phyloP scores from a whole-genome alignment of 495 filamentous ascomycete species.

The Staphylotrichum longicolle region DNA sequence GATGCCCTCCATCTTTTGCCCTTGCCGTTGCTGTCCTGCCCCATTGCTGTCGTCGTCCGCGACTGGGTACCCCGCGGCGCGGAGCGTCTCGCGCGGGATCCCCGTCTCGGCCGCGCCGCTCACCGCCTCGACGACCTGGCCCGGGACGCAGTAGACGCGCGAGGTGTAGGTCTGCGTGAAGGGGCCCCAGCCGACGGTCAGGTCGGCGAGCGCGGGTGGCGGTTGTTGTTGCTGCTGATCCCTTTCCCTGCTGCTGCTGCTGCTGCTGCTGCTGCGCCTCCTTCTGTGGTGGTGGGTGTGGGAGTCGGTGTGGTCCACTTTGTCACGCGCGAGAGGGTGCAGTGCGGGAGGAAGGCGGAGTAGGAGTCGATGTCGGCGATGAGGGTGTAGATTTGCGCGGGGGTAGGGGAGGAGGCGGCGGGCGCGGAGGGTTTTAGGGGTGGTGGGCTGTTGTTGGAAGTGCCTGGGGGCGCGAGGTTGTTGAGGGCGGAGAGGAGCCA shows the following conservation, averaged over 20 bases:
- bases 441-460: slow-evolving; percentile 6
- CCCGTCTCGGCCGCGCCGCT: slow-evolving; percentile 56
- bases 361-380: slow-evolving; percentile 84
- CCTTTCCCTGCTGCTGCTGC: background rate
- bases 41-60: background rate
- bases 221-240: slow-evolving; percentile 21
- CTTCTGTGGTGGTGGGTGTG: slow-evolving; percentile 15
- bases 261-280: background rate
- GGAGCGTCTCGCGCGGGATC: slow-evolving; percentile 40
- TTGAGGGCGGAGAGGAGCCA: slow-evolving; percentile 25
- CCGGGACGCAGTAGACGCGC: slow-evolving; percentile 67
- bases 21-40: slow-evolving; percentile 12
- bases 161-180: slow-evolving; percentile 79
- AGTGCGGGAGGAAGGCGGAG: slow-evolving; percentile 81
- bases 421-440: slow-evolving; percentile 57
- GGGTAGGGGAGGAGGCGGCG: slow-evolving; percentile 78
- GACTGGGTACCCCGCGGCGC: slow-evolving; percentile 34
- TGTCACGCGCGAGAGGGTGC: slow-evolving; percentile 68
- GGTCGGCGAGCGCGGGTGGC: slow-evolving; percentile 65
- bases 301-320: slow-evolving; percentile 44
- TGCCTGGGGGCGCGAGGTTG: slow-evolving; percentile 5
- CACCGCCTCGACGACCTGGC: slow-evolving; percentile 69
- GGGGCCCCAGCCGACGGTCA: slow-evolving; percentile 80
- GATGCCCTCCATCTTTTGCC: slow-evolving; percentile 47
- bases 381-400: slow-evolving; percentile 67